Conservation (phyloP, 257 asterid species). For the Osmanthus fragrans region DNA sequence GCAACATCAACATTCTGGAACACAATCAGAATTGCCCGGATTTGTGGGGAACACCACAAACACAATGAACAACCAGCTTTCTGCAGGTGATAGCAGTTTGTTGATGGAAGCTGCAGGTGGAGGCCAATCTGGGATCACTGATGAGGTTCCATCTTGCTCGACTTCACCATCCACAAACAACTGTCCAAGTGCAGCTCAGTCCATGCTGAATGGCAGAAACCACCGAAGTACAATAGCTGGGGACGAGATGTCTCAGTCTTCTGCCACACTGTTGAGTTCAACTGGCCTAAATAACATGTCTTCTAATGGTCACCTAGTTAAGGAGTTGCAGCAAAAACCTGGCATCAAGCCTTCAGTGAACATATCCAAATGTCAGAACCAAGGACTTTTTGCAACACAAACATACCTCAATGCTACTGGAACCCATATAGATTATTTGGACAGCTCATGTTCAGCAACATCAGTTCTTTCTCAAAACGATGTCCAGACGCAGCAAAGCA, state of each 20-base stretch:
- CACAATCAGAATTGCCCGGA: slow-evolving; percentile 45
- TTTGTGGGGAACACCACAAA: slow-evolving; percentile 37
- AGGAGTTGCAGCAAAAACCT: slow-evolving; percentile 51
- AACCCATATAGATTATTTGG: slow-evolving; percentile 73
- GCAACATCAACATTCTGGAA: slow-evolving; percentile 44
- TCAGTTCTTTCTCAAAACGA: slow-evolving; percentile 58
- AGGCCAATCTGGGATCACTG: slow-evolving; percentile 71
- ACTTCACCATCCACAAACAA: slow-evolving; percentile 84
- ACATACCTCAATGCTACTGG: slow-evolving; percentile 50
- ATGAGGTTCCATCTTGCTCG: slow-evolving; percentile 81
- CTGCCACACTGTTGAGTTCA: slow-evolving; percentile 40
- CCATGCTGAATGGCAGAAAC: slow-evolving; percentile 38
- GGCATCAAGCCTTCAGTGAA: slow-evolving; percentile 59
- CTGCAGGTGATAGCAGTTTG: slow-evolving; percentile 42
- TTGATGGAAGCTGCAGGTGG: slow-evolving; percentile 49
- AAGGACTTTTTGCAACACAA: slow-evolving; percentile 58
- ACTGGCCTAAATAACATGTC: slow-evolving; percentile 50
- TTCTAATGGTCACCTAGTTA: slow-evolving; percentile 38
- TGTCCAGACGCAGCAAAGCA: slow-evolving; percentile 55
- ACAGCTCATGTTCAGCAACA: slow-evolving; percentile 81
- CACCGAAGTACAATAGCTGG: slow-evolving; percentile 24
- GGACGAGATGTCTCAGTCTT: slow-evolving; percentile 37
- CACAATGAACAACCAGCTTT: slow-evolving; percentile 43
- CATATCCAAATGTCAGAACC: slow-evolving; percentile 54
- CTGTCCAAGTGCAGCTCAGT: slow-evolving; percentile 50